These are phyloP conservation scores for Bjerkandera adusta DNA, from an alignment of 1,284 basidiomycete species.

Conservation along the genomic window DNA sequence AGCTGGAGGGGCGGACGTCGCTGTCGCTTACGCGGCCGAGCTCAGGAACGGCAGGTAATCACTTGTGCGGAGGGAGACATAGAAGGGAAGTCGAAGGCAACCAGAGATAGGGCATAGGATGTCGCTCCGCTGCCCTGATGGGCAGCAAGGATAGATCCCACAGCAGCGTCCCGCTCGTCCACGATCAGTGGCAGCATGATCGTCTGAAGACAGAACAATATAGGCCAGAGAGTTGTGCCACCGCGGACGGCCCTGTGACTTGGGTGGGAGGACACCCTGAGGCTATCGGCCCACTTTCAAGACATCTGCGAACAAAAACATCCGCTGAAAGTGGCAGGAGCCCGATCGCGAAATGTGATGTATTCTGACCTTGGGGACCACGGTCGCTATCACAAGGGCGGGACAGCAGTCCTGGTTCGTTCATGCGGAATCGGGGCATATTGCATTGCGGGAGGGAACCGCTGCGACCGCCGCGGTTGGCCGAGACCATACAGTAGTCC, in stretches of 20 bases:
- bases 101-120: neutral
- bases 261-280: neutral
- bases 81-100: slow-evolving; percentile 8
- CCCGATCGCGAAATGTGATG: neutral
- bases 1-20: neutral
- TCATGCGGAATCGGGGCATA: slow-evolving; percentile 6
- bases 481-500: too few relatives aligned
- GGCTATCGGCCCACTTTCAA: neutral
- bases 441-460: neutral
- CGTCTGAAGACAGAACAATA: slow-evolving; percentile 2
- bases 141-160: slow-evolving; percentile 3
- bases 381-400: too few relatives aligned
- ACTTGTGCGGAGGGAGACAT: slow-evolving; percentile 5
- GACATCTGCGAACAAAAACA: slow-evolving; percentile 4
- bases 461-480: slow-evolving; percentile 1
- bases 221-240: slow-evolving; percentile 5
- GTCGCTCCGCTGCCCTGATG: neutral
- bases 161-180: neutral
- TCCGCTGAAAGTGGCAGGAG: neutral
- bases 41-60: slow-evolving; percentile 9
- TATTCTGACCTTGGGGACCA: slow-evolving; percentile 1
- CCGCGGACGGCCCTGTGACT: slow-evolving; percentile 5
- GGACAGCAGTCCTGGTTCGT: too few relatives aligned
- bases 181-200: slow-evolving; percentile 4
- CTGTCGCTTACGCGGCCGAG: slow-evolving; percentile 1